Conservation (phyloP, 768 basidiomycete species). For the Obba rivulosa region DNA sequence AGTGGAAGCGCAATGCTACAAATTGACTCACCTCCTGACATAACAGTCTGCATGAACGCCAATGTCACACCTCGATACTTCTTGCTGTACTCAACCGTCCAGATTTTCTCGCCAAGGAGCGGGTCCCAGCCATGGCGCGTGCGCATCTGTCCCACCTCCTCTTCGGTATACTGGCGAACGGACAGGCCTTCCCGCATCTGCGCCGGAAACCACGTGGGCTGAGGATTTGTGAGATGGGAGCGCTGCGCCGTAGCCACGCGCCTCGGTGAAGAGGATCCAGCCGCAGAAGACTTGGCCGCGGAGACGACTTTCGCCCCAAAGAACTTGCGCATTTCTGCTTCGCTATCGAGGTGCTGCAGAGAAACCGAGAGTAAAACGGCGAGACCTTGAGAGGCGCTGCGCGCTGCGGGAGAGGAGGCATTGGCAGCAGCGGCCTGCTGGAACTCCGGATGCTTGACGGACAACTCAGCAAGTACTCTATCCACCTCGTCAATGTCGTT, state of each 20-base stretch:
- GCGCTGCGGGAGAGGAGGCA: constrained; percentile 19
- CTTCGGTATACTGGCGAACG: constrained; percentile 48
- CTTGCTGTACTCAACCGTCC: constrained; percentile 83
- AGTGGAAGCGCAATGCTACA: neutral
- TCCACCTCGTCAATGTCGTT: constrained; percentile 77
- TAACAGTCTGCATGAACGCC: constrained; percentile 76
- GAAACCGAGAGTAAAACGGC: constrained; percentile 72
- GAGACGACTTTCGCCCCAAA: constrained; percentile 88
- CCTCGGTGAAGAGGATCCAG: constrained; percentile 30
- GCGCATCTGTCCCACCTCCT: constrained; percentile 46
- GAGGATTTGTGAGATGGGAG: constrained; percentile 74
- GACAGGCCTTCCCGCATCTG: constrained; percentile 69
- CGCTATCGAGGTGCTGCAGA: constrained; percentile 74
- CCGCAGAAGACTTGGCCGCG: constrained; percentile 42
- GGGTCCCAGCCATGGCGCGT: constrained; percentile 31
- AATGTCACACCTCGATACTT: constrained; percentile 78
- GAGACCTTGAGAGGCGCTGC: constrained; percentile 30
- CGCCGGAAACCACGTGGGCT: constrained; percentile 69
- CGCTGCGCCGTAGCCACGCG: constrained; percentile 43
- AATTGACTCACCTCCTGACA: constrained; percentile 59
- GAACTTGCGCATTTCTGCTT: constrained; percentile 88
- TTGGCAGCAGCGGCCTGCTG: constrained; percentile 32
- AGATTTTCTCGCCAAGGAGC: constrained; percentile 68
- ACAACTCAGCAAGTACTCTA: constrained; percentile 78
- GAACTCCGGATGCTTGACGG: constrained; percentile 61